Percentiles rank a stretch among this genome's conserved stretches.
Conservation (phyloP, 2,329 filamentous ascomycete species). For the Penicillium sp. region DNA sequence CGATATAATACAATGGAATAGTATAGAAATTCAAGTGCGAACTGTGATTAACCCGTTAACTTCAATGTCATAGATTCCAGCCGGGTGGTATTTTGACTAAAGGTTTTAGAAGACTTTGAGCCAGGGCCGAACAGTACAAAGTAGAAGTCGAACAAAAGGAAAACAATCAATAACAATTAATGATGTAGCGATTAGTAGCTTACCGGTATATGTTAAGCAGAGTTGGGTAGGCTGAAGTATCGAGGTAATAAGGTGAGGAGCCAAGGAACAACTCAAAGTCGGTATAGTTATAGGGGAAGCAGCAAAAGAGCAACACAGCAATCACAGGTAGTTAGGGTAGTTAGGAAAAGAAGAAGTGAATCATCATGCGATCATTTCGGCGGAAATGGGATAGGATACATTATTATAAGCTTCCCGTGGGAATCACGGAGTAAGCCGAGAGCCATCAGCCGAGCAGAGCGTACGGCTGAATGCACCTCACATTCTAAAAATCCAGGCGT, state of each 20-base stretch:
- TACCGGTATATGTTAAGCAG: not conserved
- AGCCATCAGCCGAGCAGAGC: slow-evolving; percentile 12
- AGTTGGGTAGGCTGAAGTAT: not conserved
- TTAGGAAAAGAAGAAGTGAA: slow-evolving; percentile 4
- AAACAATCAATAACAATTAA: not conserved
- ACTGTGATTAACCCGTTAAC: not conserved
- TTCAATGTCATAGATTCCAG: not conserved
- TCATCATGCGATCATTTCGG: slow-evolving; percentile 12
- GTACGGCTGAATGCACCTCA: slow-evolving; percentile 8
- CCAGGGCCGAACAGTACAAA: not conserved
- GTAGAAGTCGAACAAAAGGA: not conserved
- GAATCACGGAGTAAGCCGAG: slow-evolving; percentile 16
- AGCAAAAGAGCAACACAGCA: not conserved
- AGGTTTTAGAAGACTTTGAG: not conserved
- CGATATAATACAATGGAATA: not conserved
- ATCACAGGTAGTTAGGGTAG: not conserved
- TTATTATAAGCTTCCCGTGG: slow-evolving; percentile 18
- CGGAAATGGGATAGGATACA: slow-evolving; percentile 10
- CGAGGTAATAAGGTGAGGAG: not conserved
- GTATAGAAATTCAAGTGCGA: not conserved
- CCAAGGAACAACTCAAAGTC: not conserved
- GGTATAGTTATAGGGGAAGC: not conserved
- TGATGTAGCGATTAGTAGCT: not conserved
- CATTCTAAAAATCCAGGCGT: not conserved
- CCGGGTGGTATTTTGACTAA: not conserved